These are phyloP conservation scores for Scleromitrula shiraiana DNA, from an alignment of 2,329 filamentous ascomycete species.

Conservation along the genomic window DNA sequence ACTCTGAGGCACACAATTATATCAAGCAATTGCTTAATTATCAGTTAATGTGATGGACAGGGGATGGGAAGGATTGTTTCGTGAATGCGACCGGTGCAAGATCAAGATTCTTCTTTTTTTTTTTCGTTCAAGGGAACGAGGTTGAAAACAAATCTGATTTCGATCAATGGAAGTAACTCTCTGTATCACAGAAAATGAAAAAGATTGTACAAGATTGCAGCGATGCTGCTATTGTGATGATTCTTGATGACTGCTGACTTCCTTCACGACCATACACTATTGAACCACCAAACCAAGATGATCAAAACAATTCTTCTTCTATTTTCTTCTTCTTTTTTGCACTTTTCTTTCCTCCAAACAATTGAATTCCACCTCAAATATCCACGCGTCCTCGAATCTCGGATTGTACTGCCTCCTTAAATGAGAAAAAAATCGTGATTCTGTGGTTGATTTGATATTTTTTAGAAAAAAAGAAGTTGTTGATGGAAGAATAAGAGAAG, in stretches of 20 bases:
- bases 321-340: constrained; percentile 3
- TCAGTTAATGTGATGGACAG: constrained; percentile 21
- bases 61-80: constrained; percentile 19
- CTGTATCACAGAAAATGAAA: constrained; percentile 25
- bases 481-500: background rate
- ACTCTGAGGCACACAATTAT: constrained; percentile 19
- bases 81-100: constrained; percentile 28
- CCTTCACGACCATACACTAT: constrained; percentile 7
- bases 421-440: background rate
- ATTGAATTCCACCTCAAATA: background rate
- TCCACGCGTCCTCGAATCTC: background rate
- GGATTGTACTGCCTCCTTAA: background rate
- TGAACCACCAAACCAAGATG: constrained; percentile 8
- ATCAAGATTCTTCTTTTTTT: constrained; percentile 31
- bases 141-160: constrained; percentile 32
- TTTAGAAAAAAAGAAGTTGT: background rate
- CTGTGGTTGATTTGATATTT: background rate
- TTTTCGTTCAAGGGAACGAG: constrained; percentile 30
- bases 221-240: constrained; percentile 24
- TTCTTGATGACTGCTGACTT: constrained; percentile 18
- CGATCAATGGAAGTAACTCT: constrained; percentile 29
- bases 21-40: constrained; percentile 18
- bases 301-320: constrained; percentile 5
- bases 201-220: constrained; percentile 32
- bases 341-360: constrained; percentile 7